These are phyloP conservation scores for Penicillium bialowiezense DNA, from an alignment of 495 filamentous ascomycete species.

Conservation along the genomic window DNA sequence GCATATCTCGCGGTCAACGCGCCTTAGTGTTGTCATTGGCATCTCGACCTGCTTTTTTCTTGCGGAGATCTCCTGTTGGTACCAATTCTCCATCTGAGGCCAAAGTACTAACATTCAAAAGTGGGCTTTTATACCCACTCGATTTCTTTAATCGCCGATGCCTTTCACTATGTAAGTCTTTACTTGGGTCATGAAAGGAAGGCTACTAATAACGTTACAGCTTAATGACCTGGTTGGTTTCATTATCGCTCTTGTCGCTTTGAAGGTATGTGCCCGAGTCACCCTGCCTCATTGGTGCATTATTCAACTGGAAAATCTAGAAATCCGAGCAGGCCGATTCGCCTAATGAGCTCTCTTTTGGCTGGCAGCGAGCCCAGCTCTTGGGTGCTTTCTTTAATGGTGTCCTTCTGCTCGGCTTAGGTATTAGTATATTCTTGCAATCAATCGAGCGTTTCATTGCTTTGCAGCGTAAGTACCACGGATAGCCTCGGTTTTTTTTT, in stretches of 20 bases:
- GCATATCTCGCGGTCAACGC: slow-evolving; percentile 34
- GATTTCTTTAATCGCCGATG: slow-evolving; percentile 84
- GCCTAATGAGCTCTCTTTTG: slow-evolving; percentile 44
- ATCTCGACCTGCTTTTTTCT: slow-evolving; percentile 52
- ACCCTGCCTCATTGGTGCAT: not conserved
- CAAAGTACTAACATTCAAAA: slow-evolving; percentile 15
- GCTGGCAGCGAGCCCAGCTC: slow-evolving; percentile 83
- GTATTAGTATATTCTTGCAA: slow-evolving; percentile 89
- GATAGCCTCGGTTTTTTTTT: too few relatives aligned
- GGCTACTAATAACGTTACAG: slow-evolving; percentile 37
- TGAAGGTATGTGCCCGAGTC: slow-evolving; percentile 53
- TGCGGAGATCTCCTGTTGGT: slow-evolving; percentile 47
- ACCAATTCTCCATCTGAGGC: not conserved
- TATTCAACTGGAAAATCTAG: slow-evolving; percentile 10
- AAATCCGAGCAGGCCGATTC: slow-evolving; percentile 25
- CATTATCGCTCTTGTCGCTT: slow-evolving; percentile 78
- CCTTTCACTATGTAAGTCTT: slow-evolving; percentile 81
- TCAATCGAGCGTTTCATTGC: slow-evolving; percentile 76
- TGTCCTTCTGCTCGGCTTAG: slow-evolving; percentile 86
- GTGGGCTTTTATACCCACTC: slow-evolving; percentile 80
- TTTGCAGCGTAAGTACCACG: slow-evolving; percentile 37
- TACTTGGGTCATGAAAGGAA: not conserved
- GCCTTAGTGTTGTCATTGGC: slow-evolving; percentile 43
- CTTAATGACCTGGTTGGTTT: slow-evolving; percentile 90
- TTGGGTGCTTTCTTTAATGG: slow-evolving; percentile 90